phyloP scores from a whole-genome alignment of 441 rosid species.

The Flueggea neowawraea region DNA sequence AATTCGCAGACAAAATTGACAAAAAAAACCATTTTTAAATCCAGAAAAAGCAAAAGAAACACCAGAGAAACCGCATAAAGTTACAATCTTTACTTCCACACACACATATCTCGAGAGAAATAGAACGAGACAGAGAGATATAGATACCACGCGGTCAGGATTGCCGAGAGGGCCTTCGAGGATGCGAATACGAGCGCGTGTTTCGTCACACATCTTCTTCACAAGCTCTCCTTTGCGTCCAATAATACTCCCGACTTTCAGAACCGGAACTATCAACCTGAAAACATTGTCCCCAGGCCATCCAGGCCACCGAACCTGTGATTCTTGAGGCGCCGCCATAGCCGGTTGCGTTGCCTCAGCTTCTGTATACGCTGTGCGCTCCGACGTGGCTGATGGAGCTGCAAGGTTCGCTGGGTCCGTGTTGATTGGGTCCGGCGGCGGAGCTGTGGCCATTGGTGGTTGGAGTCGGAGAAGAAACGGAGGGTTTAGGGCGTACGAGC shows the following conservation, averaged over 20 bases:
- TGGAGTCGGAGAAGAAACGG: too few relatives aligned
- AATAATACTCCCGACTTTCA: conserved; percentile 81
- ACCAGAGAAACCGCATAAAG: neutral
- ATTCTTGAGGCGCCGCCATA: neutral
- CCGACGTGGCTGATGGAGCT: too few relatives aligned
- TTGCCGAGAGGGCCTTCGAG: conserved; percentile 62
- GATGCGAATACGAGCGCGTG: conserved; percentile 82
- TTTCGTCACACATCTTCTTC: conserved; percentile 91
- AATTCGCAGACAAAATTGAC: neutral
- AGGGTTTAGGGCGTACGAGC: too few relatives aligned
- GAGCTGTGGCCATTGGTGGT: too few relatives aligned
- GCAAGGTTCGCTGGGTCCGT: too few relatives aligned
- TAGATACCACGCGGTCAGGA: conserved; percentile 75
- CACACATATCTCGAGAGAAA: neutral
- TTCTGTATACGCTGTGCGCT: too few relatives aligned
- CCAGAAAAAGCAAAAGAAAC: neutral
- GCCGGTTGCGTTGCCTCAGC: neutral
- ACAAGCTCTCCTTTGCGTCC: conserved; percentile 90
- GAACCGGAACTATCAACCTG: conserved; percentile 78
- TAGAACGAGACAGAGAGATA: neutral
- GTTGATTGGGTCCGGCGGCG: too few relatives aligned
- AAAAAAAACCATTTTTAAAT: neutral
- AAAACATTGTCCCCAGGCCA: conserved; percentile 94
- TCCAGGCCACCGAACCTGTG: conserved; percentile 67
- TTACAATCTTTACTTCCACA: too few relatives aligned